Percentiles rank a stretch among this genome's conserved stretches.
These are phyloP conservation scores for Leccinum sublutescens DNA, from an alignment of 768 basidiomycete genomes.

Conservation along the genomic window DNA sequence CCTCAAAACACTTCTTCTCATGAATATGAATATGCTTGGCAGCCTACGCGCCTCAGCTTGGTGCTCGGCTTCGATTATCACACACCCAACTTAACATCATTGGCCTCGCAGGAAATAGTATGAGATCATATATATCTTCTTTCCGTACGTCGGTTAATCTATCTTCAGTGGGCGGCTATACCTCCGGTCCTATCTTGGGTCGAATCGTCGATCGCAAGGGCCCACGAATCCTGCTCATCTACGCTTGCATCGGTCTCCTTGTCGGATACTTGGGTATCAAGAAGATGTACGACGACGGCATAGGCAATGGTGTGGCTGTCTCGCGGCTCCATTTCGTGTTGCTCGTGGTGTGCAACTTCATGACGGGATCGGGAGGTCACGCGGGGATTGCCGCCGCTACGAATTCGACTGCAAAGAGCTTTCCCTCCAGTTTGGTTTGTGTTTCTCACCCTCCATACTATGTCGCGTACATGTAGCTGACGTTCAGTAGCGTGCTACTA, in stretches of 20 bases:
- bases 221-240: conserved; percentile 62
- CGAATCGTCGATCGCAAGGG: conserved; percentile 73
- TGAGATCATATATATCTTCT: conserved; percentile 17
- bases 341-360: conserved; percentile 61
- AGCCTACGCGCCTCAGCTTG: conserved; percentile 89
- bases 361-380: conserved; percentile 78
- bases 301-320: conserved; percentile 38
- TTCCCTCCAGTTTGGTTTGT: conserved; percentile 67
- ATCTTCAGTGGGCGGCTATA: conserved; percentile 68
- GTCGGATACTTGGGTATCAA: conserved; percentile 76
- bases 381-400: conserved; percentile 67
- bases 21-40: conserved; percentile 3
- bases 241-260: conserved; percentile 59
- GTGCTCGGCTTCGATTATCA: conserved; percentile 65
- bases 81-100: conserved; percentile 84
- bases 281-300: conserved; percentile 58
- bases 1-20: no score
- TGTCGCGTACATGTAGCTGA: not conserved
- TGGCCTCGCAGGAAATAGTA: conserved; percentile 76
- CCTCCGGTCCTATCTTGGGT: conserved; percentile 76
- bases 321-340: conserved; percentile 44
- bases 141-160: not conserved
- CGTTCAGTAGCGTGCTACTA: conserved; percentile 59
- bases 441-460: not conserved
- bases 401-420: conserved; percentile 85